phyloP scores from a whole-genome alignment of 805 yeast species.

The Henningerozyma blattae region DNA sequence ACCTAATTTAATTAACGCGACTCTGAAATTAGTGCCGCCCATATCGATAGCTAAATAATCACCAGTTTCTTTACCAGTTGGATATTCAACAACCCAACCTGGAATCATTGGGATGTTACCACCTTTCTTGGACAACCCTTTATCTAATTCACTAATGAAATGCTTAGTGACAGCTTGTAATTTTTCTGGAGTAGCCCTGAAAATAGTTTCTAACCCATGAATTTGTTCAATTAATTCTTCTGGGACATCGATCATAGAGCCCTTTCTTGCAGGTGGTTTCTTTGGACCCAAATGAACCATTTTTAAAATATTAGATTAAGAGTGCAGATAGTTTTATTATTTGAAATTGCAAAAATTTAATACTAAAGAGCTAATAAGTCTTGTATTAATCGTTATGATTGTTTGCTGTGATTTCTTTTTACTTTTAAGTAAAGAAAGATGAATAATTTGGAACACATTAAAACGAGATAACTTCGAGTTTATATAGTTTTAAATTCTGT shows the following conservation, averaged over 20 bases:
- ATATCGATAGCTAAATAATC: constrained; percentile 83
- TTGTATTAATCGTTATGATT: neutral
- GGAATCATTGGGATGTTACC: constrained; percentile 94
- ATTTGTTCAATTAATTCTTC: constrained; percentile 47
- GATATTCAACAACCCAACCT: constrained; percentile 88
- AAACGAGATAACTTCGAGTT: too few relatives aligned
- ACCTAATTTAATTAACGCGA: constrained; percentile 68
- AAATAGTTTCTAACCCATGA: constrained; percentile 41
- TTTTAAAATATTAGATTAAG: constrained; percentile 4
- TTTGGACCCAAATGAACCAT: constrained; percentile 82
- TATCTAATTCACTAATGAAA: constrained; percentile 65
- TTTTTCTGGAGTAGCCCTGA: constrained; percentile 49
- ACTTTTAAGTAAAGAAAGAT: neutral
- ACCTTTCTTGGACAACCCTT: constrained; percentile 62
- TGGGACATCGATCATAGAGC: constrained; percentile 55
- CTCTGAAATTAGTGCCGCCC: constrained; percentile 94
- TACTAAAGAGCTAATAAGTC: neutral
- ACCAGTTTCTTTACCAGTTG: constrained; percentile 84
- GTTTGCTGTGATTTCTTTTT: neutral
- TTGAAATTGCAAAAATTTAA: neutral
- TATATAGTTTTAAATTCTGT: too few relatives aligned
- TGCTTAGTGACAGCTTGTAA: constrained; percentile 58
- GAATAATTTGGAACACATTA: too few relatives aligned
- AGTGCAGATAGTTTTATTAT: neutral
- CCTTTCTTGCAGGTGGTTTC: constrained; percentile 66